Evolutionary conservation across 2,329 filamentous ascomycete species (phyloP), one percentile per base, ranked within the genome.

Genomic region (Chaetomiaceae sp.): DNA sequence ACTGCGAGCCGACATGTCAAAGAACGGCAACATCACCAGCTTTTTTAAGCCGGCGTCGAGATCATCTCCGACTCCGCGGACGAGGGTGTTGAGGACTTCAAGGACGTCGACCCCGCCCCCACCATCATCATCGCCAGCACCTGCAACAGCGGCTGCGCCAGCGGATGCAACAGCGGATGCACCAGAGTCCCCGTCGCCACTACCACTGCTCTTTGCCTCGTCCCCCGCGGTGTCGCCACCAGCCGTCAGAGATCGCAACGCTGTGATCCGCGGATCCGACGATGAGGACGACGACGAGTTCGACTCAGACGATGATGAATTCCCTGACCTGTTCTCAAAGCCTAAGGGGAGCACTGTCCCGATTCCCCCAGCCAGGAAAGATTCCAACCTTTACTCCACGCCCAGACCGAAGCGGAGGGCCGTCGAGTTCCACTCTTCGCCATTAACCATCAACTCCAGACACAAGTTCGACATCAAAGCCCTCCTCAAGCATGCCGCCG

Each of bases 251-350:
- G 69, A 73, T 52, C 71, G 80, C 64, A 72, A 81, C 59, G 67
- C 80, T 12, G 70, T 85, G 49, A 86, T 91, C 35, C 76, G 75
- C 40, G 83, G 80, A 48, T 90, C 87, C 0, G 87, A 91, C 61
- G 85, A 86, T 9, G 85, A 87, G n/a, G 78, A 78, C 16, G 77
- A 81, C 25, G 78, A 81, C 21, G 77, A 79, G 43, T 85, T 84
- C 0, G 71, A 78, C 51, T 72, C 68, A 1, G 61, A 81, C 17
- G 76, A 77, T 52, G 76, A 77, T 53, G 72, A 47, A 4, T 51
- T 51, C n/a, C 49, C 49, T 4, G 44, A 46, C 5, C 65, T 85
- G 1, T 62, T 77, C 14, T 59, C 51, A 9, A 41, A 38, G 34
- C 50, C 56, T 4, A 30, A 20, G 8, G 21, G 14, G 50, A 44